Base-by-base conservation (phyloP, 1,284 basidiomycete species). In the Marasmius sp. region DNA sequence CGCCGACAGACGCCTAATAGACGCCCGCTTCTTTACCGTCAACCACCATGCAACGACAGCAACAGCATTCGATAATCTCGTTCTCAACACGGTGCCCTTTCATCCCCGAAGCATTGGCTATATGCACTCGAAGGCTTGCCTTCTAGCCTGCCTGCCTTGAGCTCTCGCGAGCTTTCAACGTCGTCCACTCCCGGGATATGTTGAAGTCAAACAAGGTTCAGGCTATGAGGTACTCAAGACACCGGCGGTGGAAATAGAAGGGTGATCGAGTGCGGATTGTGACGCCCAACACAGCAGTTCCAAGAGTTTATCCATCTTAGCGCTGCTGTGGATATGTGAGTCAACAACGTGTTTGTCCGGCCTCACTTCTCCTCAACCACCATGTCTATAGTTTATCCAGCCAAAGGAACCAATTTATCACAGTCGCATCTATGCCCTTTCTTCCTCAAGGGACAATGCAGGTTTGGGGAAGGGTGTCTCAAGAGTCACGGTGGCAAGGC, bases 371-470 rank as follows among this genome's bases (percentile, higher is more conserved):
- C 6, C 41, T 43, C 41, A 43, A 43, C 41, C 41, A 43, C 41
- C 41, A 43, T 43, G 41, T 43, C 41, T 43, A 43, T 12, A 12
- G 12, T 43, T n/a, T 43, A 43, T 43, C 41, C n/a, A 43, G 41
- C 41, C 41, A 43, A 43, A 43, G n/a, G 41, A 2, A 3, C 41
- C 41, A 43, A 6, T n/a, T 43, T 41, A 41, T 16, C 41, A 12
- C 41, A 43, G n/a, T 43, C 41, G 16, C 20, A 51, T 10, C 14
- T 36, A 9, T 62, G 61, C 57, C 39, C 43, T 7, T 62, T 58
- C 51, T 59, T 59, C 41, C 38, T 27, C 33, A 57, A 43, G 49
- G 61, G 61, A 38, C 38, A 59, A 37, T 62, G 61, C 34, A 57
- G 57, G 48, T 62, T 43, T 9, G 61, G 61, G n/a, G 61, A 58